Evolutionary conservation across 768 basidiomycete genomes (phyloP), one percentile per base, ranked within the genome.

Genomic region (Pleurotus citrinopileatus): DNA sequence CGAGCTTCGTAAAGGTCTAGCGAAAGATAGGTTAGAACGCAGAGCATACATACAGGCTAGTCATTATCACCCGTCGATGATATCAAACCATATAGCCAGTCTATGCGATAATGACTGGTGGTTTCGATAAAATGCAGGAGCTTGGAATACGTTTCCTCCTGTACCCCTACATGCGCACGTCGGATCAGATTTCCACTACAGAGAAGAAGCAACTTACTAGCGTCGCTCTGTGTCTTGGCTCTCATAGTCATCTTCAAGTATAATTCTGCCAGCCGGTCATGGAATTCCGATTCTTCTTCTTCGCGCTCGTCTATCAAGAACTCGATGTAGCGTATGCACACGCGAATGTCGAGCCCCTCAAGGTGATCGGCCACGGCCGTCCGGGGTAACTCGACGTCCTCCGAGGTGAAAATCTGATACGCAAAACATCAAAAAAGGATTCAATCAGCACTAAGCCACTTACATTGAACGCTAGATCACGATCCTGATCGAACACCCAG

Each of bases 331-430:
- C 83, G 80, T 2, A 82, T 74, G 60, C 89, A 92, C 15, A 92
- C 67, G n/a, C 75, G 70, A 2, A 77, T 82, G 58, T 87, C 81
- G 28, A 94, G 75, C 25, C 72, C 73, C 57, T 93, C 88, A 20
- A 99, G 79, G 66, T 86, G 94, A 55, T 86, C 79, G 9, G 87
- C 84, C 3, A 97, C 92, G 0, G 76, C 76, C 27, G 79, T 75
- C 2, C 86, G 81, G 19, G 97, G 94, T 15, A 98, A 78, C 55
- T 96, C 94, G 5, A 89, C 89, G 55, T 98, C 94, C 63, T 98
- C 96, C 0, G 95, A 94, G 2, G 87, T 93, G 64, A 98, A 99
- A 37, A 99, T 92, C 94, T 97, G 60, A 2, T 9, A 10, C 15
- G 32, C 27, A 25, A 53, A 47, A 9, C 19, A 15, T 28, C 40